Base-by-base conservation (phyloP, 129 eudicot species). In the Logfia minima region DNA sequence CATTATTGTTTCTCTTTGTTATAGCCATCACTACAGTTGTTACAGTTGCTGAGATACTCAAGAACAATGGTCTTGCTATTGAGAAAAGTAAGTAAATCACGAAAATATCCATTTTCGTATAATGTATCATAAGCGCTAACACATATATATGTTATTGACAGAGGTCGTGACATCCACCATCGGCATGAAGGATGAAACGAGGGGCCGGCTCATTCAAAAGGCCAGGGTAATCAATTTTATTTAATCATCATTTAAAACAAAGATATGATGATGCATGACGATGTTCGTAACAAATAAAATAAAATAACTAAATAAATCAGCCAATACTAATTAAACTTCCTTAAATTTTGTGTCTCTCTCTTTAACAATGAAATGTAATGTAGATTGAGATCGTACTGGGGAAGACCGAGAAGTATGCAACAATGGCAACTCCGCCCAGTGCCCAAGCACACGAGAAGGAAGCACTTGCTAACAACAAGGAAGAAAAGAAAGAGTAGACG, bases 1-100 rank as follows among this genome's bases (percentile, higher is more conserved):
- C 32, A 35, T 45, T 52, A 35, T 45, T 52, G 19, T 58, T 21
- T 28, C 7, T 7, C 11, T 59, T 21, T 28, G 76, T 68, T 70
- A 63, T 82, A 93, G 98, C 98, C 52, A 93, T 93, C 78, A 88
- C 97, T 10, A 93, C 98, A 23, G 95, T 90, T 51, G 98, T 93
- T 52, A 93, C 95, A 48, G 84, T 93, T 75, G 85, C 98, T 24
- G 98, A 93, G 83, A 93, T 93, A 77, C 86, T 93, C 37, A 93
- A 93, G 86, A 92, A 92, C 63, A 90, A 85, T 77, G 98, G 98
- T 35, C 80, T 85, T 21, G 98, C 93, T 24, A 81, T 76, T 19
- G 98, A 90, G 85, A 93, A 90, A 80, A 90, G 98, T 92, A 85
- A 83, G 92, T 26, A 9, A 18, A 62, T 23, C 0, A 16, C 4